Percentiles rank a stretch among this genome's conserved stretches.
Conservation (phyloP, 2,329 filamentous ascomycete species). For the Fusarium napiforme region DNA sequence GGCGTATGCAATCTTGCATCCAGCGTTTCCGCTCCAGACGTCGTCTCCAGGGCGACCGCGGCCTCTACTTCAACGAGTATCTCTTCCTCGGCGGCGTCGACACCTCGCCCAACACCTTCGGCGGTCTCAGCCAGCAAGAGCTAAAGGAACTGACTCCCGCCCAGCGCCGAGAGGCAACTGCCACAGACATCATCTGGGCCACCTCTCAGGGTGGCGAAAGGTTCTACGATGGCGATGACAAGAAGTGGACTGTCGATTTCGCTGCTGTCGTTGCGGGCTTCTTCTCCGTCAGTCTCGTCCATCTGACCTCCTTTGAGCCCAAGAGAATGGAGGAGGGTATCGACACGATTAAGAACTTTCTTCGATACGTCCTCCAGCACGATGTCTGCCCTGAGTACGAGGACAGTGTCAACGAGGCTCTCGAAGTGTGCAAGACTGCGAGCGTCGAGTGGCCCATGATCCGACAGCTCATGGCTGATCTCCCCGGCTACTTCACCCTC, state of each 20-base stretch:
- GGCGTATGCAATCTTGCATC: slow-evolving; percentile 86
- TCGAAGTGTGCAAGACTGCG: slow-evolving; percentile 73
- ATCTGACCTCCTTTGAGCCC: slow-evolving; percentile 65
- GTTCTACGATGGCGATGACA: slow-evolving; percentile 63
- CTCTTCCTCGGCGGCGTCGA: slow-evolving; percentile 86
- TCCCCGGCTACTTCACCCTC: slow-evolving; percentile 86
- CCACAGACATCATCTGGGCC: slow-evolving; percentile 68
- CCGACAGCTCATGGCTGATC: slow-evolving; percentile 57
- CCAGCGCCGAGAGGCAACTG: slow-evolving; percentile 72
- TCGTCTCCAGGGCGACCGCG: slow-evolving; percentile 73
- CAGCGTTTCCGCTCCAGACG: slow-evolving; percentile 82
- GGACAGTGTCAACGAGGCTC: slow-evolving; percentile 72
- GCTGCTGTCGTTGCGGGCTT: slow-evolving; percentile 80
- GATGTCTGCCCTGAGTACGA: slow-evolving; percentile 86
- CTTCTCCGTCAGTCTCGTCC: slow-evolving; percentile 70
- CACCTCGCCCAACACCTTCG: slow-evolving; percentile 65
- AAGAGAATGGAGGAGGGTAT: slow-evolving; percentile 67
- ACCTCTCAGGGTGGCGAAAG: slow-evolving; percentile 54
- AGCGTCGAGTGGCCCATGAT: slow-evolving; percentile 73
- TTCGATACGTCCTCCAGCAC: slow-evolving; percentile 87
- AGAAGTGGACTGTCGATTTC: slow-evolving; percentile 85
- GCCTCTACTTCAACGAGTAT: slow-evolving; percentile 79
- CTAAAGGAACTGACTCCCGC: slow-evolving; percentile 63
- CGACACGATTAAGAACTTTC: slow-evolving; percentile 82
- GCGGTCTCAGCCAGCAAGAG: slow-evolving; percentile 68